Percentiles rank a stretch among this genome's conserved stretches.
These are phyloP conservation scores for Paramecium caudatum DNA, from an alignment of 73 alveolate genomes.

Conservation along the genomic window DNA sequence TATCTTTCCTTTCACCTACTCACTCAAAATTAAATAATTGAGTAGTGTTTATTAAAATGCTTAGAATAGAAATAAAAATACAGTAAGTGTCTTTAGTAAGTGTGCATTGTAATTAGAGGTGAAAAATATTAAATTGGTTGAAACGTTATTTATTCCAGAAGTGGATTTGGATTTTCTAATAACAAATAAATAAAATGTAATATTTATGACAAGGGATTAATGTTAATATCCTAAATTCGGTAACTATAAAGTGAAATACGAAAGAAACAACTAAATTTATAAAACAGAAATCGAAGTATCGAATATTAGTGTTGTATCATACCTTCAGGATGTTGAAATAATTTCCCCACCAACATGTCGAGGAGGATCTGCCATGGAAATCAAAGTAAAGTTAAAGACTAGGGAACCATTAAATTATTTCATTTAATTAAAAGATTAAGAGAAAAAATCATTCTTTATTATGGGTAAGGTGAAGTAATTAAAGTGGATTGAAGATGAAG, in stretches of 20 bases:
- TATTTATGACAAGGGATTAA: slow-evolving; percentile 21
- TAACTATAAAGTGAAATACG: background rate
- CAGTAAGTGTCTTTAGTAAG: background rate
- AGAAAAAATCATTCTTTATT: slow-evolving; percentile 29
- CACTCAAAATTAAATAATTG: background rate
- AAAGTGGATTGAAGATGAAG: background rate
- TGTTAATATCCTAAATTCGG: slow-evolving; percentile 7
- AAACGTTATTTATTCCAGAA: background rate
- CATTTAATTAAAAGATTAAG: slow-evolving; percentile 33
- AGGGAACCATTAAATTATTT: slow-evolving; percentile 36
- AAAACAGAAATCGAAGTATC: background rate
- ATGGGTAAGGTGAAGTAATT: slow-evolving; percentile 25
- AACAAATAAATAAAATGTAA: background rate
- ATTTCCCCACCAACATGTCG: slow-evolving; percentile 37
- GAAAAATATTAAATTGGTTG: background rate
- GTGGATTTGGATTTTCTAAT: slow-evolving; percentile 35
- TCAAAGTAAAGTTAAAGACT: background rate
- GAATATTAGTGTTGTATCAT: background rate
- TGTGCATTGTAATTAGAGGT: background rate
- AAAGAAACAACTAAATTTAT: background rate
- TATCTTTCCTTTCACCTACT: slow-evolving; percentile 6
- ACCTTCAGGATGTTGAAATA: background rate
- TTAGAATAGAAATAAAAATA: background rate
- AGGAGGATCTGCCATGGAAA: background rate
- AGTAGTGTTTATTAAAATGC: slow-evolving; percentile 31